Percentiles rank a stretch among this genome's conserved stretches.
These are phyloP conservation scores for Fagus sylvatica DNA, from an alignment of 306 rosid genomes.

Conservation along the genomic window DNA sequence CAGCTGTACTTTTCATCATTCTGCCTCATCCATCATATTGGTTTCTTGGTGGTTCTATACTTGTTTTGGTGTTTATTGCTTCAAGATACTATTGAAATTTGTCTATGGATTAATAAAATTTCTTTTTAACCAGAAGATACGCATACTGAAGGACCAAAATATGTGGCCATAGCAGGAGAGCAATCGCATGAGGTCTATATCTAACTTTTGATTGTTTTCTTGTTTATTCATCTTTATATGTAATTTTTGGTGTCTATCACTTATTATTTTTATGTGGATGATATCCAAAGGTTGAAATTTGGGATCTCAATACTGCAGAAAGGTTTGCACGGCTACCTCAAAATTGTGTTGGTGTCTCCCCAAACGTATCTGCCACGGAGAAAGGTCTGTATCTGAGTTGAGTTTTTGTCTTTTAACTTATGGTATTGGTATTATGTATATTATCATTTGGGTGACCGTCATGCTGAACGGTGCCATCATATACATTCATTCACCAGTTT, in stretches of 20 bases:
- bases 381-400: slow-evolving; percentile 44
- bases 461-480: slow-evolving; percentile 2
- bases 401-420: slow-evolving; percentile 11
- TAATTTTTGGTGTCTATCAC: slow-evolving; percentile 4
- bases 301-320: slow-evolving; percentile 85
- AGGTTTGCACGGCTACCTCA: slow-evolving; percentile 58
- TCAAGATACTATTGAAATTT: background rate
- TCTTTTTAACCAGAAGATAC: slow-evolving; percentile 35
- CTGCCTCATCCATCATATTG: background rate
- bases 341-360: slow-evolving; percentile 35
- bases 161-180: slow-evolving; percentile 79
- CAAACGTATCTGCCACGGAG: slow-evolving; percentile 43
- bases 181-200: slow-evolving; percentile 66
- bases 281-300: slow-evolving; percentile 74
- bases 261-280: slow-evolving; percentile 28
- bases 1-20: slow-evolving; percentile 2
- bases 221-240: slow-evolving; percentile 6
- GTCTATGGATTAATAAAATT: slow-evolving; percentile 18
- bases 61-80: slow-evolving; percentile 10
- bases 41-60: slow-evolving; percentile 19
- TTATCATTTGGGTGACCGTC: background rate
- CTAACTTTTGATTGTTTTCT: slow-evolving; percentile 23
- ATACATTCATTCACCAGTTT: background rate
- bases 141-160: slow-evolving; percentile 48
- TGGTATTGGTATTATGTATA: slow-evolving; percentile 4